These are phyloP conservation scores for Phytophthora megakarya DNA, from an alignment of 352 stramenopile genomes.

Conservation along the genomic window DNA sequence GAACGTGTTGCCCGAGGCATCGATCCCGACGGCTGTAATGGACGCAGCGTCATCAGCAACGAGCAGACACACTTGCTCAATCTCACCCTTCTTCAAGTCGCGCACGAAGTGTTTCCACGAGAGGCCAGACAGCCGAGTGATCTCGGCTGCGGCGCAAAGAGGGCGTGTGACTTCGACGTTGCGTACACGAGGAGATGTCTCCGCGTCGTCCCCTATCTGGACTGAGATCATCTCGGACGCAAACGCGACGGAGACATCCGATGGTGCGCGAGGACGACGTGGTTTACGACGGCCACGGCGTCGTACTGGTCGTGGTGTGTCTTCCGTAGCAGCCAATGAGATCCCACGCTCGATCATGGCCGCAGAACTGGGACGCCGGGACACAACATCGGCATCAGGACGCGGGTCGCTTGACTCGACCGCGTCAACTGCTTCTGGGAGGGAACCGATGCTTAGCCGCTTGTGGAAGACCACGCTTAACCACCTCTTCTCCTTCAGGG, in stretches of 20 bases:
- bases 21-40: slow-evolving; percentile 1
- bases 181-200: not conserved
- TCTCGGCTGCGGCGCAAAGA: too few species aligned
- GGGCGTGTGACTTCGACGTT: too few species aligned
- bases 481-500: too few species aligned
- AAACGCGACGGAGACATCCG: not conserved
- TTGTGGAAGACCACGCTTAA: too few species aligned
- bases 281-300: slow-evolving; percentile 9
- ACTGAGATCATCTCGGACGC: slow-evolving; percentile 10
- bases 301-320: slow-evolving; percentile 1
- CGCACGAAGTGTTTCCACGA: too few species aligned
- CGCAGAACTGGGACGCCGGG: slow-evolving; percentile 9
- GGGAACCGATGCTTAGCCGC: slow-evolving; percentile 20
- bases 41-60: not conserved
- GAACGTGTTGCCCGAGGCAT: not conserved
- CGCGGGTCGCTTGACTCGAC: not conserved
- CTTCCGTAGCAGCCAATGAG: slow-evolving; percentile 14
- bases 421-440: slow-evolving; percentile 3
- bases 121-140: too few species aligned
- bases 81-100: slow-evolving; percentile 24
- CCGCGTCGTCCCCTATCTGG: not conserved
- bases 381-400: slow-evolving; percentile 11
- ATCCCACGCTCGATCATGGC: slow-evolving; percentile 15
- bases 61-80: slow-evolving; percentile 30
- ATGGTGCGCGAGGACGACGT: not conserved